A percentile compares a stretch with the other conserved stretches of the same genome.
These are phyloP conservation scores for Carnegiea gigantea DNA, from an alignment of 179 eudicot species.

Conservation along the genomic window DNA sequence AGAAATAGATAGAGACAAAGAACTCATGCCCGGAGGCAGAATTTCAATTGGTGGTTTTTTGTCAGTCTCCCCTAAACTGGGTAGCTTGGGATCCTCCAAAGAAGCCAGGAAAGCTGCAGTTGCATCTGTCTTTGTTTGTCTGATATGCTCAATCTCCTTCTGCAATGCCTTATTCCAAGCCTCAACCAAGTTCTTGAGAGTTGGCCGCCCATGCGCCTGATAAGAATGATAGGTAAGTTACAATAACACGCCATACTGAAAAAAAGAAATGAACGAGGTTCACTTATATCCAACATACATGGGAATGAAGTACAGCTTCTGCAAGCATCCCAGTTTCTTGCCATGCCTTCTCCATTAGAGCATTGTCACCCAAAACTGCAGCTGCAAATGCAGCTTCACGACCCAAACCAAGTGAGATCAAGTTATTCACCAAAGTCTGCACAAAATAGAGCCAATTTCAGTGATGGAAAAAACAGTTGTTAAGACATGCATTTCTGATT, in stretches of 20 bases:
- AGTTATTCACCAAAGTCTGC: conserved; percentile 88
- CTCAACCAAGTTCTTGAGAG: conserved; percentile 74
- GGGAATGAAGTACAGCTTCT: conserved; percentile 97
- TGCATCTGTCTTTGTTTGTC: conserved; percentile 76
- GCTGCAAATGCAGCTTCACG: conserved; percentile 98
- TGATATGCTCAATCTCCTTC: conserved; percentile 76
- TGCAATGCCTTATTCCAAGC: conserved; percentile 83
- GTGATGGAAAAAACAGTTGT: neutral
- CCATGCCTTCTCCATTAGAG: conserved; percentile 99
- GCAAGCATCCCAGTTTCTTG: conserved; percentile 99
- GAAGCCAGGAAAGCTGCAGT: conserved; percentile 92
- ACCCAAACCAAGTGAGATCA: conserved; percentile 86
- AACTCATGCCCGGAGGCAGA: conserved; percentile 88
- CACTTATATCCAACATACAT: conserved; percentile 43
- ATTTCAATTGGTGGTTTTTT: conserved; percentile 92
- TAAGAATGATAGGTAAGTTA: conserved; percentile 19
- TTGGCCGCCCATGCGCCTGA: conserved; percentile 96
- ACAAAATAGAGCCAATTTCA: conserved; percentile 4
- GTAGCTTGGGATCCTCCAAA: conserved; percentile 86
- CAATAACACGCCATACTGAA: neutral
- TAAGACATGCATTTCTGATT: neutral
- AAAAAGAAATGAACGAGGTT: neutral
- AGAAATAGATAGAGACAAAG: conserved; percentile 69
- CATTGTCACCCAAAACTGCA: conserved; percentile 94
- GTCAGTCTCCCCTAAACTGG: conserved; percentile 78